These are phyloP conservation scores for Aurantiochytrium sp. DNA, from an alignment of 108 stramenopile genomes.

Conservation along the genomic window DNA sequence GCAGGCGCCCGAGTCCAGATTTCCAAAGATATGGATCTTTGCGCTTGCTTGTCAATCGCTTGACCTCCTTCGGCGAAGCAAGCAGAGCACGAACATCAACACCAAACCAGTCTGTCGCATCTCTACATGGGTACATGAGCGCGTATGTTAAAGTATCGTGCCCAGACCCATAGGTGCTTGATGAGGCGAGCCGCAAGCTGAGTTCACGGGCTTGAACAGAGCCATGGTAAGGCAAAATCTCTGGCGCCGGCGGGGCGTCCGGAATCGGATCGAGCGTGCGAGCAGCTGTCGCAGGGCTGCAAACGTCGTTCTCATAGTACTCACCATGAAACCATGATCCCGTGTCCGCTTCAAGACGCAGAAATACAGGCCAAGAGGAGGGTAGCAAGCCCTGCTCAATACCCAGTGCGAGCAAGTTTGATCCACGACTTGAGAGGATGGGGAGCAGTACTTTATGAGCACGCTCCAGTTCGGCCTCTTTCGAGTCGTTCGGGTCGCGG, in stretches of 20 bases:
- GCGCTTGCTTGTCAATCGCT: neutral
- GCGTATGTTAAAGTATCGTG: neutral
- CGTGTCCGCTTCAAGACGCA: neutral
- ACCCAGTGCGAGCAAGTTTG: neutral
- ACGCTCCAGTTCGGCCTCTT: neutral
- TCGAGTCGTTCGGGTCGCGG: no score
- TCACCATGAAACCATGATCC: conserved; percentile 14
- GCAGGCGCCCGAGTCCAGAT: no score
- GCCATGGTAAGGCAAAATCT: neutral
- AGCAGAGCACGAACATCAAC: neutral
- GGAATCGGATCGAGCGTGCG: neutral
- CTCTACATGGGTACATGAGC: neutral
- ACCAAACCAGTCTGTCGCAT: neutral
- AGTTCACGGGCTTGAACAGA: neutral
- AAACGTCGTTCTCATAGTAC: neutral
- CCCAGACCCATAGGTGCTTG: neutral
- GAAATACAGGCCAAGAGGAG: neutral
- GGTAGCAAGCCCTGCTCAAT: neutral
- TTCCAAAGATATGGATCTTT: neutral
- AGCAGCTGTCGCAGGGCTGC: neutral
- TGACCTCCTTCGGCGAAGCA: neutral
- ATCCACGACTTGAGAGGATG: neutral
- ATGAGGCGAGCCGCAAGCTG: neutral
- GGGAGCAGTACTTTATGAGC: neutral
- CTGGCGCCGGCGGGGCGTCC: neutral